phyloP scores from a whole-genome alignment of 331 rosid genomes.

The Malus hybrid region DNA sequence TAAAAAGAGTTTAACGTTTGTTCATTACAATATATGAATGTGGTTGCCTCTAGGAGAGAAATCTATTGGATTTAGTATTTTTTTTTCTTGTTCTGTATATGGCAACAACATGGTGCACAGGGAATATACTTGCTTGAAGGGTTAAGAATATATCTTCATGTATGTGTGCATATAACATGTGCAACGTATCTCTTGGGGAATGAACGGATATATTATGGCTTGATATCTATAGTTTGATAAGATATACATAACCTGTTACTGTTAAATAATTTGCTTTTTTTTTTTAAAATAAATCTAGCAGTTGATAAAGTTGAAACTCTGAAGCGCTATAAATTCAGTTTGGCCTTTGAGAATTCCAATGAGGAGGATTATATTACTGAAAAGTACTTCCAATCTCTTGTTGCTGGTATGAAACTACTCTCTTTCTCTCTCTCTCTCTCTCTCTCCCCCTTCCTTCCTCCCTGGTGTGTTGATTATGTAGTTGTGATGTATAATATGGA shows the following conservation, averaged over 20 bases:
- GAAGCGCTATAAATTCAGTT: slow-evolving; percentile 84
- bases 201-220: not conserved
- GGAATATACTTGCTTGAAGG: not conserved
- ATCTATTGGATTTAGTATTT: not conserved
- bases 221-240: not conserved
- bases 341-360: slow-evolving; percentile 95
- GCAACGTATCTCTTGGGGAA: not conserved
- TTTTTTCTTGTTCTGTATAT: not conserved
- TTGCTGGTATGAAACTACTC: slow-evolving; percentile 66
- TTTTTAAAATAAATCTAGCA: slow-evolving; percentile 25
- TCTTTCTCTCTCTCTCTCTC: slow-evolving; percentile 11
- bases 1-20: not conserved
- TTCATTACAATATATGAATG: not conserved
- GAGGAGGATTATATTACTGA: slow-evolving; percentile 99
- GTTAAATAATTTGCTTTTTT: not conserved
- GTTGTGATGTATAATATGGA: slow-evolving; percentile 8
- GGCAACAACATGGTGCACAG: not conserved
- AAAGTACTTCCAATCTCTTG: slow-evolving; percentile 93
- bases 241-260: not conserved
- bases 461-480: slow-evolving; percentile 4
- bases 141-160: not conserved
- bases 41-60: not conserved
- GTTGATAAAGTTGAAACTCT: slow-evolving; percentile 83
- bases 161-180: not conserved
- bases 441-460: not conserved